Evolutionary conservation across 2,329 filamentous ascomycete genomes (phyloP).

Genomic region (Aspergillus sp.): DNA sequence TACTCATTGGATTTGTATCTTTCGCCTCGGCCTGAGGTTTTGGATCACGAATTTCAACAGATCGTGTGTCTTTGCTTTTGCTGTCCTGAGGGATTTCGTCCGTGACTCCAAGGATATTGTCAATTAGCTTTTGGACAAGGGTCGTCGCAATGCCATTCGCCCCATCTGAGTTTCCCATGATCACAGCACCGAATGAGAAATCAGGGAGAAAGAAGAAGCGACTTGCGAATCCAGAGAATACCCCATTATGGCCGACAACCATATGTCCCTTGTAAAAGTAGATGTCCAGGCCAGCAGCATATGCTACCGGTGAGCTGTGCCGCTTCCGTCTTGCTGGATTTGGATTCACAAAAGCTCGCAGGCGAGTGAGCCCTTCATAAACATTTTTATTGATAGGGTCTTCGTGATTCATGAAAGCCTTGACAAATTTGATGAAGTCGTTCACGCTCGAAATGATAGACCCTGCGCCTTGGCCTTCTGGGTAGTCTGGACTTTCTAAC

Average conservation of each 20-base stretch:
- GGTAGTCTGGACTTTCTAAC: constrained; percentile 29
- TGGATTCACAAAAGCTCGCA: constrained; percentile 26
- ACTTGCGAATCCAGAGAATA: constrained; percentile 29
- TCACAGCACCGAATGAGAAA: constrained; percentile 29
- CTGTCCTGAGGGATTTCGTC: constrained; percentile 20
- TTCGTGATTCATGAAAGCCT: constrained; percentile 31
- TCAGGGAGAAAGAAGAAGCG: constrained; percentile 31
- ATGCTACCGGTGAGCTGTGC: constrained; percentile 26
- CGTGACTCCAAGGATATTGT: constrained; percentile 23
- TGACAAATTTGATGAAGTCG: constrained; percentile 35
- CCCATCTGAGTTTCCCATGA: constrained; percentile 31
- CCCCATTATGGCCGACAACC: constrained; percentile 33
- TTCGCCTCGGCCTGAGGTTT: background rate
- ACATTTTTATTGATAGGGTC: constrained; percentile 26
- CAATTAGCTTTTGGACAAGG: constrained; percentile 27
- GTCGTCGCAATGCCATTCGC: constrained; percentile 16
- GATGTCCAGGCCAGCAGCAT: constrained; percentile 30
- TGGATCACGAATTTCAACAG: background rate
- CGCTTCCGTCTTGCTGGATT: constrained; percentile 19
- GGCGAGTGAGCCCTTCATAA: constrained; percentile 25
- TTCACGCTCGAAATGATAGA: constrained; percentile 39
- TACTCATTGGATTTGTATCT: background rate
- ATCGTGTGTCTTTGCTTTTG: constrained; percentile 2
- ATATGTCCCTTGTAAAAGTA: constrained; percentile 31
- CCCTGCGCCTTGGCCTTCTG: constrained; percentile 46